These are phyloP conservation scores for Tuber brumale DNA, from an alignment of 495 filamentous ascomycete genomes.

Conservation along the genomic window DNA sequence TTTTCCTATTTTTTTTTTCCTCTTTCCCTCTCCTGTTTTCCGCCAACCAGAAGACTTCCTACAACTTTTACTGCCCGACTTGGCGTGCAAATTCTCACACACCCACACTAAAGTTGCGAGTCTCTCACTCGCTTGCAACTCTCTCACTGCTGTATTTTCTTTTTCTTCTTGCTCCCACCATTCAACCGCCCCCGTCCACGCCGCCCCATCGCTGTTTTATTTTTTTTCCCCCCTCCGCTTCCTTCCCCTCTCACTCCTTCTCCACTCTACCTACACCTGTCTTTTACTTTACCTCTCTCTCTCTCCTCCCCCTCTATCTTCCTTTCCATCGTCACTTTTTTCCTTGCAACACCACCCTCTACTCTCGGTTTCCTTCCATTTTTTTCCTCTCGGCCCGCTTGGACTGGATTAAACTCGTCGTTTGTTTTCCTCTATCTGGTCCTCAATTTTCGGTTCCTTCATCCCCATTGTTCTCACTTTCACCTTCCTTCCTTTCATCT, in stretches of 20 bases:
- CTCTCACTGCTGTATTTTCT: neutral
- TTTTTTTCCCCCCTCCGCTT: conserved; percentile 20
- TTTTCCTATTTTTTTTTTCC: neutral
- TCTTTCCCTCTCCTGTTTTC: neutral
- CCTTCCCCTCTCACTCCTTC: conserved; percentile 22
- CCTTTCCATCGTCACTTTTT: conserved; percentile 22
- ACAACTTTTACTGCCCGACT: neutral
- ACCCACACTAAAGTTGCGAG: conserved; percentile 1
- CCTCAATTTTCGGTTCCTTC: conserved; percentile 21
- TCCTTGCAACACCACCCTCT: conserved; percentile 25
- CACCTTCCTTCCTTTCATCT: conserved; percentile 38
- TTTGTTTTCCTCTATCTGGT: conserved; percentile 41
- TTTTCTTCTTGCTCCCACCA: neutral
- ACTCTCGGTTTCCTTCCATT: conserved; percentile 30
- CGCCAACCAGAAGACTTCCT: neutral
- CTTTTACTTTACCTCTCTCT: conserved; percentile 14
- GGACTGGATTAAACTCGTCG: conserved; percentile 35
- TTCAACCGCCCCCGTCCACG: conserved; percentile 2
- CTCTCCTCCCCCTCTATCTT: conserved; percentile 10
- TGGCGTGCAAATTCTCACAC: neutral
- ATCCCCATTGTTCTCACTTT: conserved; percentile 21
- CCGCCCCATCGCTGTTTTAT: conserved; percentile 3
- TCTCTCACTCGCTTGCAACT: neutral
- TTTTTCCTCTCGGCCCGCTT: conserved; percentile 39
- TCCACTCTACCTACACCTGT: conserved; percentile 8